A percentile compares a stretch with the other conserved stretches of the same genome.
Conservation (phyloP, 805 yeast species). For the Debaryomyces maramus region DNA sequence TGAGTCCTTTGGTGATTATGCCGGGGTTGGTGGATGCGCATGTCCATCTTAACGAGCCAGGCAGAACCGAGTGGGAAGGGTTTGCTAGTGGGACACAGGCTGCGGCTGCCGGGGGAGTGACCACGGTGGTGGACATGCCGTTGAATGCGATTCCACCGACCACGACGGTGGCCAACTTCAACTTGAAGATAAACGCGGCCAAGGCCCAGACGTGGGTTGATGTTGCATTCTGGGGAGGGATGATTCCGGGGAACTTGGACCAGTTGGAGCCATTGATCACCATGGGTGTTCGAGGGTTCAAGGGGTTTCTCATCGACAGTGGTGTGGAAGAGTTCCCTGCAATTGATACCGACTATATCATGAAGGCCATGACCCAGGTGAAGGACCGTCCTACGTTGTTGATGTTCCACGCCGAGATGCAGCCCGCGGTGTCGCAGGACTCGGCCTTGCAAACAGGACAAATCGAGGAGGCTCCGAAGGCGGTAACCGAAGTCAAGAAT, state of each 20-base stretch:
- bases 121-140: slow-evolving; percentile 96
- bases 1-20: slow-evolving; percentile 64
- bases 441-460: slow-evolving; percentile 25
- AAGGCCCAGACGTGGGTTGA: slow-evolving; percentile 85
- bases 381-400: slow-evolving; percentile 65
- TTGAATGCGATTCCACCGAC: slow-evolving; percentile 95
- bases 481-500: slow-evolving; percentile 19
- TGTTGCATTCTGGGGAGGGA: slow-evolving; percentile 95
- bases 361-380: slow-evolving; percentile 63
- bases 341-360: slow-evolving; percentile 63
- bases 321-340: slow-evolving; percentile 98
- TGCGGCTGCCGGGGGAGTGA: slow-evolving; percentile 95
- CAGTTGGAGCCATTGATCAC: slow-evolving; percentile 73
- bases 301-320: slow-evolving; percentile 87
- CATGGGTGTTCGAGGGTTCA: slow-evolving; percentile 92
- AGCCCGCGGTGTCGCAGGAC: slow-evolving; percentile 35
- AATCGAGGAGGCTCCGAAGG: slow-evolving; percentile 23
- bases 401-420: slow-evolving; percentile 95
- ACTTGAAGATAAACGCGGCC: slow-evolving; percentile 77
- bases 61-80: slow-evolving; percentile 99
- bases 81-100: slow-evolving; percentile 95
- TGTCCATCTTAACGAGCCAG: slow-evolving; percentile 94
- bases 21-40: slow-evolving; percentile 95
- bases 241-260: slow-evolving; percentile 73
- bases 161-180: slow-evolving; percentile 74